Base-by-base conservation (phyloP, 805 yeast genomes). In the Cyberlindnera samutprakarnensis region DNA sequence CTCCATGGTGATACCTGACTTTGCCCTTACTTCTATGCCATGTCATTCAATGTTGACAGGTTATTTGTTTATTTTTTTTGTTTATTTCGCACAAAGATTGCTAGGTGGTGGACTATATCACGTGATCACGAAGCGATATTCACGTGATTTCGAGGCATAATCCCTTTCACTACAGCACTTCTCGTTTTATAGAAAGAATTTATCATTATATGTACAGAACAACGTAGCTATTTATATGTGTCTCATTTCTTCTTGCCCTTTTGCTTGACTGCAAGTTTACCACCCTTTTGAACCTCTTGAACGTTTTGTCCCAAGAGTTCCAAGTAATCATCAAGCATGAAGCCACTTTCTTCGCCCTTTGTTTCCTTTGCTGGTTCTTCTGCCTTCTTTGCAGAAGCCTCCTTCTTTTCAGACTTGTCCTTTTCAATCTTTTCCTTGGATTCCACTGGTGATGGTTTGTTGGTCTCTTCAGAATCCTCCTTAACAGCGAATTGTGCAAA, bases 231-330 rank as follows among this genome's bases (percentile, higher is more conserved):
- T 19, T 19, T 24, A 24, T 11, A 24, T 13, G 11, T 7, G 7
- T 14, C 12, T 34, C 47, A 53, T 44, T 62, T 64, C 49, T 56
- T 58, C 52, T 62, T 66, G 14, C 57, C 54, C 47, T 61, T 64
- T 57, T 66, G 68, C 55, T 64, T 69, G 28, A 61, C 63, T 23
- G 56, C 64, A 37, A 74, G 54, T 37, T 63, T 62, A 46, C 79
- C 80, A 40, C 79, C 79, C 45, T 66, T 58, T 46, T 64, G 72
- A 26, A 73, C 75, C 42, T 71, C 74, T 39, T 63, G 60, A 17
- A 58, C 76, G 38, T 70, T 69, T 41, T 68, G 67, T 6, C 80
- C 80, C 60, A 81, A 55, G 43, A 81, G 59, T 30, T 71, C 78
- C 34, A 78, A 53, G 50, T 75, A 75, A 33, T 67, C 76, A 43